These are phyloP conservation scores for Chenopodium berlandieri DNA, from an alignment of 148 eudicot species.

Conservation along the genomic window DNA sequence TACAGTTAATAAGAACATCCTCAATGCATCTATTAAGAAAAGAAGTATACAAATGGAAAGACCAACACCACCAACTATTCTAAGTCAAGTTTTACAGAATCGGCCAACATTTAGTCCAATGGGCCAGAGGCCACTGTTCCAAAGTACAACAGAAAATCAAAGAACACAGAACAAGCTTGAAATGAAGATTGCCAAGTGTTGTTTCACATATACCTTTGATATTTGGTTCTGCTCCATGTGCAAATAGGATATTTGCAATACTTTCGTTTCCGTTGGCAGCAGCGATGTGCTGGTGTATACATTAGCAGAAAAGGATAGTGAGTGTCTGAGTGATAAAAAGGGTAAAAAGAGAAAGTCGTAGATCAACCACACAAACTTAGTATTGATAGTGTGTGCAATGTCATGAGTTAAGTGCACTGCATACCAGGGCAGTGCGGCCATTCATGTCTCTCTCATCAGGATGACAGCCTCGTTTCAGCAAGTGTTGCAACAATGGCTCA, in stretches of 20 bases:
- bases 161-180: neutral
- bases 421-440: conserved; percentile 64
- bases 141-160: neutral
- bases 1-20: neutral
- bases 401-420: neutral
- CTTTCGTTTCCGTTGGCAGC: conserved; percentile 58
- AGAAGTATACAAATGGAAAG: neutral
- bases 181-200: neutral
- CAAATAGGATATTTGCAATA: conserved; percentile 58
- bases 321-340: neutral
- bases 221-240: conserved; percentile 75
- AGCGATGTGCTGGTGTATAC: conserved; percentile 58
- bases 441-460: conserved; percentile 61
- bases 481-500: conserved; percentile 50
- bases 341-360: neutral
- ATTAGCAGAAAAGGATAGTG: neutral
- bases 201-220: conserved; percentile 47
- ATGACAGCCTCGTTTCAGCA: conserved; percentile 59
- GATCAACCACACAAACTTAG: neutral
- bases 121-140: neutral
- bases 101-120: neutral
- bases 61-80: neutral
- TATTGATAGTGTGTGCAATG: too few species aligned
- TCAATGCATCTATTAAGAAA: neutral
- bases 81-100: neutral